Percentiles rank a stretch among this genome's conserved stretches.
Conservation (phyloP, 441 rosid species). For the Melastoma candidum region DNA sequence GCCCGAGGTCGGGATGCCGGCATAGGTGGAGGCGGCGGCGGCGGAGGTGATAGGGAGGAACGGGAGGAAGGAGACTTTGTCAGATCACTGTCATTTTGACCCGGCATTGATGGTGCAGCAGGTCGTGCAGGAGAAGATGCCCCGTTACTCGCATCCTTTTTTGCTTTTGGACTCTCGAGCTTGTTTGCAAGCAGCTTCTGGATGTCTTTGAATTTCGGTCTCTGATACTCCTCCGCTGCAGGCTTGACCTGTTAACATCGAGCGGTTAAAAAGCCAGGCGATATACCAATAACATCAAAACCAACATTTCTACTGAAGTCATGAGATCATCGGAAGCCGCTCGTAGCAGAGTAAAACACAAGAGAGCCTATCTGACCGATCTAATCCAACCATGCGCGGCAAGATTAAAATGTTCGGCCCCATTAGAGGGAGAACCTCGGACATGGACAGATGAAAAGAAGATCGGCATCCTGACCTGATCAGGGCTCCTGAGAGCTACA, state of each 20-base stretch:
- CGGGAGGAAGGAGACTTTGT: constrained; percentile 15
- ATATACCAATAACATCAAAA: neutral
- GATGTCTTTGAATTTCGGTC: constrained; percentile 58
- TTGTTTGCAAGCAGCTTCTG: constrained; percentile 59
- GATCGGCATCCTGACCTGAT: constrained; percentile 28
- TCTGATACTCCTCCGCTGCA: constrained; percentile 29
- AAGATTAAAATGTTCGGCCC: neutral
- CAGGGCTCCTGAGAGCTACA: constrained; percentile 27
- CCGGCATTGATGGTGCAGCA: constrained; percentile 3
- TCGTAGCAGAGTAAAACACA: too few relatives aligned
- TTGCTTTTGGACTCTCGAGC: constrained; percentile 40
- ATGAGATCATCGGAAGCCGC: too few relatives aligned
- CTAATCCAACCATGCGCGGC: too few relatives aligned
- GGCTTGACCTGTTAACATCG: constrained; percentile 23
- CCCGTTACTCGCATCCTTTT: constrained; percentile 29
- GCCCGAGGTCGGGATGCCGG: constrained; percentile 41
- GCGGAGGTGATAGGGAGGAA: constrained; percentile 35
- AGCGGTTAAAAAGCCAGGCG: neutral
- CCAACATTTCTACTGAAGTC: neutral
- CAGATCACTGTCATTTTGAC: constrained; percentile 13
- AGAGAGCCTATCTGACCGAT: too few relatives aligned
- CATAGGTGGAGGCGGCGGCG: constrained; percentile 56
- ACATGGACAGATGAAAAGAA: too few relatives aligned
- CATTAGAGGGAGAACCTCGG: neutral
- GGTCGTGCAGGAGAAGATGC: constrained; percentile 12